These are phyloP conservation scores for Fusarium sp. DNA, from an alignment of 2,329 filamentous ascomycete species.

Conservation along the genomic window DNA sequence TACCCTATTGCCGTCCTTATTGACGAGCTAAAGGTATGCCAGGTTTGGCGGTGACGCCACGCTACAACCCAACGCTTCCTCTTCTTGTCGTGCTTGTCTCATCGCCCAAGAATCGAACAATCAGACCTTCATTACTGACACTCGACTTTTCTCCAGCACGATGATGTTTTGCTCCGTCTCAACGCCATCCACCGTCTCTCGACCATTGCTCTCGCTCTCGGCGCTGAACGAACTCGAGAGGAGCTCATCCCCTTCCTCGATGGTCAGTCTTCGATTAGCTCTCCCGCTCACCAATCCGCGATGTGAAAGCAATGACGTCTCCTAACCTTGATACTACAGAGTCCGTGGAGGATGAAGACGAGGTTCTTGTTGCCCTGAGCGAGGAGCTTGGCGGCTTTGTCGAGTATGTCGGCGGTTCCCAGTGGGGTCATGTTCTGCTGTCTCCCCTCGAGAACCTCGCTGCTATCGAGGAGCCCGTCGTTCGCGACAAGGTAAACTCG, in stretches of 20 bases:
- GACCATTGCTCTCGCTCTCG: conserved; percentile 95
- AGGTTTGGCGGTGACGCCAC: conserved; percentile 50
- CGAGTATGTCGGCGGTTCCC: conserved; percentile 95
- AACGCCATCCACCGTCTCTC: conserved; percentile 99
- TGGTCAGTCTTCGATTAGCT: conserved; percentile 72
- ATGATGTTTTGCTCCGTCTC: conserved; percentile 96
- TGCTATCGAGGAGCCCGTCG: conserved; percentile 97
- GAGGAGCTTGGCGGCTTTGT: conserved; percentile 97
- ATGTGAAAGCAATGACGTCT: conserved; percentile 25
- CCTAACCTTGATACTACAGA: conserved; percentile 67
- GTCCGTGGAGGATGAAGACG: conserved; percentile 98
- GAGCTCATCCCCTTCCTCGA: conserved; percentile 99
- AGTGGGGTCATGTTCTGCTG: conserved; percentile 94
- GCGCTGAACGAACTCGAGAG: conserved; percentile 95
- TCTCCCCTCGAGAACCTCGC: conserved; percentile 98
- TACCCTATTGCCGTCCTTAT: conserved; percentile 99
- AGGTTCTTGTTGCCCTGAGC: conserved; percentile 95
- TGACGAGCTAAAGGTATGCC: conserved; percentile 94
- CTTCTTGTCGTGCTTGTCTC: conserved; percentile 21
- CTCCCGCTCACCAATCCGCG: conserved; percentile 34
- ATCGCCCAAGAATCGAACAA: conserved; percentile 27
- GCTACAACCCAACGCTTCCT: conserved; percentile 29
- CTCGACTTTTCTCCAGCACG: conserved; percentile 74
- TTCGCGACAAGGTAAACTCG: conserved; percentile 87
- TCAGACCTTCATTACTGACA: conserved; percentile 46